Evolutionary conservation across 2,329 filamentous ascomycete species (phyloP), one percentile per base, ranked within the genome.

Genomic region (Calonectria hongkongensis): DNA sequence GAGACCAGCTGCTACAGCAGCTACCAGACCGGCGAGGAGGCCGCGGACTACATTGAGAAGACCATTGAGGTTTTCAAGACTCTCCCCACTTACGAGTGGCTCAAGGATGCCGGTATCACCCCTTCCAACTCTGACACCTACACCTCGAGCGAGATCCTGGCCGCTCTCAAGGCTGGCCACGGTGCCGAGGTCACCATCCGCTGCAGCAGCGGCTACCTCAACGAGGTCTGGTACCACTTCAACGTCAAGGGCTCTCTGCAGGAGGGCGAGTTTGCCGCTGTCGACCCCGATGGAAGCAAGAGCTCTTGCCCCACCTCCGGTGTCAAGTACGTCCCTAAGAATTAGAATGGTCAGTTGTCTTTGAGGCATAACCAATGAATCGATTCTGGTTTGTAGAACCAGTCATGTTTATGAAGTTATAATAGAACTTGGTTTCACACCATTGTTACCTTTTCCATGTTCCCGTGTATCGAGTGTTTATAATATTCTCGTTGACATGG

Each of bases 1-100:
- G 87, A 93, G 56, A 89, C 93, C 0, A 83, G 84, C 21, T 96
- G 94, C 86, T 96, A 95, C 84, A 83, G 84, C 3, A 80, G 86
- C 76, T 93, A 94, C 81, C 82, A 87, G 66, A 84, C 89, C 0
- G 90, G 90, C 13, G 87, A 93, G 73, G 94, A 95, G 79, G 91
- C 92, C 0, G 89, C 91, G 5, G 92, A 94, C 79, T 95, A 91
- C 84, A 94, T 95, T 83, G 87, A 92, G 78, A 89, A 88, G 71
- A 87, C 92, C 2, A 92, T 94, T 5, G 86, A 88, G 27, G 81
- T 95, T 2, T 95, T 94, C 87, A 90, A 93, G 82, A 85, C 85
- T 0, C 86, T 95, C 10, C 91, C 93, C 15, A 92, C 91, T 15
- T 94, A 94, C 82, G 80, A 90, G 68, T 85, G 84, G 88, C 88